Evolutionary conservation across 2,329 filamentous ascomycete species (phyloP), one percentile per base, ranked within the genome.

Genomic region (Penicillium sp.): DNA sequence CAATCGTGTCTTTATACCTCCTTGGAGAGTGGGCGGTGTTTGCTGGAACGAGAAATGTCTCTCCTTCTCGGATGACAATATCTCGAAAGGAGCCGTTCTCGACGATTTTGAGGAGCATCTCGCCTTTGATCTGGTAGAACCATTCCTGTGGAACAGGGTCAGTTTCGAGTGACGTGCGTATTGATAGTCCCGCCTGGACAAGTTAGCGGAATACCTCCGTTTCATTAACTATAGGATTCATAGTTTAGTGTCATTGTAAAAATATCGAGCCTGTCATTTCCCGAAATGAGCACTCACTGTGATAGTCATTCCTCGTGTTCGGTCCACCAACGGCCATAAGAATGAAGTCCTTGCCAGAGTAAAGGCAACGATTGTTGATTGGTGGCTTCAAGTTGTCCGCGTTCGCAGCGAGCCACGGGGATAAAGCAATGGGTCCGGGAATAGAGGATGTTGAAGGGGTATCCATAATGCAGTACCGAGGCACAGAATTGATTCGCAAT

Each of bases 11-110:
- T 63, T 87, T 87, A 74, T 94, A 95, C 53, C 91, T 83, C 20
- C 95, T 88, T 0, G 91, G 91, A 73, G 95, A 95, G 74, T 95
- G 91, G 14, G 91, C 91, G 13, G 86, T 91, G 18, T 58, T 56
- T n/a, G 46, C 51, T 51, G 57, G 53, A 16, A 58, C 46, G 10
- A 58, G 40, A 33, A 58, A 60, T 40, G 51, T 60, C 6, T 58
- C 55, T 2, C 57, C 57, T 22, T 60, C 53, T 48, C 47, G 50
- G 14, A 60, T 56, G 13, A 50, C 16, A 16, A 60, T 49, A 25
- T 60, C 53, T 30, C 55, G 50, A 18, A 60, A 60, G 3, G 24
- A 9, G 9, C 52, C 25, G 18, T 60, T 47, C 22, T 58, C 53
- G 7, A 60, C 28, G 4, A 60, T 46, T 5, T 53, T 55, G 3